Conservation (phyloP, 169 alveolate genomes). For the Cyclospora cayetanensis region DNA sequence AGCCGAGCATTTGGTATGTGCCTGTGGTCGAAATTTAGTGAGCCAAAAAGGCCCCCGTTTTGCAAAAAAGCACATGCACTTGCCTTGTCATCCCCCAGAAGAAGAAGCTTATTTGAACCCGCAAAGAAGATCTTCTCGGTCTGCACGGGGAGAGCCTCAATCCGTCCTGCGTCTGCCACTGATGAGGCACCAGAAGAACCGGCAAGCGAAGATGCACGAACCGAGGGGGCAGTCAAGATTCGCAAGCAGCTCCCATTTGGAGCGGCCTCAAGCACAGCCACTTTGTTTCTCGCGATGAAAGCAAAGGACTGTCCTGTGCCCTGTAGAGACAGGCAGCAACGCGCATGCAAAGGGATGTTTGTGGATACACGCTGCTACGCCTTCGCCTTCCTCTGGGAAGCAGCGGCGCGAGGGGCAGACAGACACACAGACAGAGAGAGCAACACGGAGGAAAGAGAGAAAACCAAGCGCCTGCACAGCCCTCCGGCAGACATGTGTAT, state of each 20-base stretch:
- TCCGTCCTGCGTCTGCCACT: slow-evolving; percentile 61
- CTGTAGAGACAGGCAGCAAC: not conserved
- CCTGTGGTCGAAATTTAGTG: too few species aligned
- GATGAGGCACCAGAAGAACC: too few species aligned
- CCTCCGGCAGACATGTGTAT: too few species aligned
- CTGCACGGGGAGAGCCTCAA: slow-evolving; percentile 71
- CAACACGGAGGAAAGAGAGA: not conserved
- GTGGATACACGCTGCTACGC: too few species aligned
- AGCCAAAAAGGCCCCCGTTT: too few species aligned
- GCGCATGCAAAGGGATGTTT: not conserved
- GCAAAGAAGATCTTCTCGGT: slow-evolving; percentile 73
- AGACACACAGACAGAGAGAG: not conserved
- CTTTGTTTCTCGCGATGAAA: slow-evolving; percentile 76
- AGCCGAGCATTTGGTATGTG: too few species aligned
- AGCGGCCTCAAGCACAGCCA: slow-evolving; percentile 68
- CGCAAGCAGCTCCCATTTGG: slow-evolving; percentile 76
- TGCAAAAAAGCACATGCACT: too few species aligned
- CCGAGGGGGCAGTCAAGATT: slow-evolving; percentile 60
- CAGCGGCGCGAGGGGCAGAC: too few species aligned
- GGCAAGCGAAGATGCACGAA: not conserved
- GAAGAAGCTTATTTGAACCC: slow-evolving; percentile 77
- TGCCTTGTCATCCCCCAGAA: slow-evolving; percentile 73
- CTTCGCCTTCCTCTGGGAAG: too few species aligned
- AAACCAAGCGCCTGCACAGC: too few species aligned
- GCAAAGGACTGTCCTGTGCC: slow-evolving; percentile 69